These are phyloP conservation scores for Nymphaea colorata DNA, from an alignment of 164 flowering plant genomes.

Conservation along the genomic window DNA sequence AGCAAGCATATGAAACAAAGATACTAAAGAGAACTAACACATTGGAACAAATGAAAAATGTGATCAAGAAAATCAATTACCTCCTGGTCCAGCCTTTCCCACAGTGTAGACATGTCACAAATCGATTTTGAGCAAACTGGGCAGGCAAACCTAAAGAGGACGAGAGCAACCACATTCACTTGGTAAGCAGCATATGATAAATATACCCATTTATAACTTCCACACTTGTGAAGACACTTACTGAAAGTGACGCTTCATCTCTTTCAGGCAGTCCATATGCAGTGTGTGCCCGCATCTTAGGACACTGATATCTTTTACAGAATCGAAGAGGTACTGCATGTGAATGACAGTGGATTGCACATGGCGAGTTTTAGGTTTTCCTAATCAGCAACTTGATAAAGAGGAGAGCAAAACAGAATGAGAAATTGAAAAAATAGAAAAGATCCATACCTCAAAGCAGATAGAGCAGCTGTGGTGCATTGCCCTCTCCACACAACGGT, in stretches of 20 bases:
- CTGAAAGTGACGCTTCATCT: constrained; percentile 62
- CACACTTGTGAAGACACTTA: constrained; percentile 14
- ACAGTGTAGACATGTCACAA: constrained; percentile 58
- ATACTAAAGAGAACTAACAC: not conserved
- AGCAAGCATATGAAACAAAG: not conserved
- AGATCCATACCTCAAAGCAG: constrained; percentile 66
- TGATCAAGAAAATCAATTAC: constrained; percentile 16
- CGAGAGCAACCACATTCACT: not conserved
- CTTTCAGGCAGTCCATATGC: constrained; percentile 66
- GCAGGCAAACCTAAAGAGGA: constrained; percentile 52
- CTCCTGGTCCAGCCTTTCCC: constrained; percentile 69
- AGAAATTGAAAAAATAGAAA: too few species aligned
- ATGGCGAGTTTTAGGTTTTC: not conserved
- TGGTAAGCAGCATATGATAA: too few species aligned
- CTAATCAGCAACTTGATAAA: not conserved
- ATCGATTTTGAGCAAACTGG: constrained; percentile 79
- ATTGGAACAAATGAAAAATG: not conserved
- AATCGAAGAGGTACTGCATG: constrained; percentile 76
- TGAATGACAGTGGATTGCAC: not conserved
- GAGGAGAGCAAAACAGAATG: not conserved
- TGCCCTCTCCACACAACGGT: constrained; percentile 70
- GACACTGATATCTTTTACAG: constrained; percentile 53
- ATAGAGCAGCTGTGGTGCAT: constrained; percentile 92
- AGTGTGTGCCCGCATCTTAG: constrained; percentile 76
- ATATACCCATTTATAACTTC: not conserved